Conservation (phyloP, 345 rosid genomes). For the Populus tremula region DNA sequence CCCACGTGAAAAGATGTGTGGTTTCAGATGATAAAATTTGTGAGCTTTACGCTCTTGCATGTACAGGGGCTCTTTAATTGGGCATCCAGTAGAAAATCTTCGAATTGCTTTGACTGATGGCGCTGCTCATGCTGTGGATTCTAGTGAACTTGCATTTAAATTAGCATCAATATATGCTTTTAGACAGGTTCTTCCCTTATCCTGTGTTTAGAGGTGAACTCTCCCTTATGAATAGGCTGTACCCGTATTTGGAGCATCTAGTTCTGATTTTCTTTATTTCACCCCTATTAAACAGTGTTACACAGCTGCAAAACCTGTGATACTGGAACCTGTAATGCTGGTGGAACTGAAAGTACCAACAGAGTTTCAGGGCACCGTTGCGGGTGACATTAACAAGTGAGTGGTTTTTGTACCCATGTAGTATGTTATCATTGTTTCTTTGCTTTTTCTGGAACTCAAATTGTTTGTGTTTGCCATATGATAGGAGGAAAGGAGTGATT, state of each 20-base stretch:
- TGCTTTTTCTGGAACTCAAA: background rate
- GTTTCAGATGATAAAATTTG: background rate
- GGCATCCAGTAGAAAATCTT: slow-evolving; percentile 92
- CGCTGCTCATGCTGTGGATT: slow-evolving; percentile 92
- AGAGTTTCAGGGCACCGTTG: slow-evolving; percentile 94
- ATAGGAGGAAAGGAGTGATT: slow-evolving; percentile 95
- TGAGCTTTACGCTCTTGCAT: slow-evolving; percentile 13
- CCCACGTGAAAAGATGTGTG: background rate
- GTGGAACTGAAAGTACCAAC: slow-evolving; percentile 95
- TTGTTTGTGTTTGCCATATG: slow-evolving; percentile 7
- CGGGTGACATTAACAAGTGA: slow-evolving; percentile 96
- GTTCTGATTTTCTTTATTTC: background rate
- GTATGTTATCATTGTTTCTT: background rate
- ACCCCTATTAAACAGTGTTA: slow-evolving; percentile 54
- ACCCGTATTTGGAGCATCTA: background rate
- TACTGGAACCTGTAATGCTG: slow-evolving; percentile 92
- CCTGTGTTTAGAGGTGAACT: background rate
- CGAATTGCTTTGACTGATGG: slow-evolving; percentile 88
- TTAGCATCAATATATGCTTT: slow-evolving; percentile 97
- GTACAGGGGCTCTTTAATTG: slow-evolving; percentile 86
- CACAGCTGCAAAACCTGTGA: slow-evolving; percentile 79
- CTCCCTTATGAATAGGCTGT: background rate
- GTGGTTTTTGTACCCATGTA: background rate
- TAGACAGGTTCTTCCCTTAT: slow-evolving; percentile 52
- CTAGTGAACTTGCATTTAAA: slow-evolving; percentile 98